Base-by-base conservation (phyloP, 768 basidiomycete species). In the Tulasnella sp. region DNA sequence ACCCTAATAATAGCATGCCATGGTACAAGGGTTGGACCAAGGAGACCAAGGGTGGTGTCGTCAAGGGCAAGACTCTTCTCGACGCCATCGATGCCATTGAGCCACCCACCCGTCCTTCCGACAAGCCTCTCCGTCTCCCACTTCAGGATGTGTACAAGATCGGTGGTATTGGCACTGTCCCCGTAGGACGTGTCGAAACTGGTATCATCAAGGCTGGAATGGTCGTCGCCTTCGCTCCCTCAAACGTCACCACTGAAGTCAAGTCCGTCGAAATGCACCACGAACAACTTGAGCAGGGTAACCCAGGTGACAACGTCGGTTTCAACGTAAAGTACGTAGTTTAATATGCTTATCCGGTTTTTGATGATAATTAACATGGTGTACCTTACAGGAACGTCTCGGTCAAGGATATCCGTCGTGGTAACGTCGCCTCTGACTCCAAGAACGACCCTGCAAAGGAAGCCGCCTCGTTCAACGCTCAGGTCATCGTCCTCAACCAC, bases 91-190 rank as follows among this genome's bases (percentile, higher is more conserved):
- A 99, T 64, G 91, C 92, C 69, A 99, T 99, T 65, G 95, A 99
- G 65, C 91, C 95, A 65, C 95, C 95, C 58, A 69, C 73, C 60
- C 89, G 95, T 70, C 95, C 95, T 58, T 83, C 85, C 67, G 95
- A 99, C 76, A 98, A 96, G 78, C 93, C 95, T 62, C 95, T 99
- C 74, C 92, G 95, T 72, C 92, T 99, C 60, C 91, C 93, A 63
- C 90, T 95, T 69, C 93, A 99, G 81, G 95, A 99, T 79, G 95
- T 99, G 66, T 98, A 99, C 89, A 99, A 99, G 79, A 99, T 99
- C 64, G 95, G 95, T 73, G 95, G 95, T 89, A 99, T 99, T 61
- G 95, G 95, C 61, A 99, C 95, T 63, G 95, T 99, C 65, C 95
- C 95, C 68, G 95, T 99, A 72, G 95, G 95, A 69, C 95, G 95